phyloP scores from a whole-genome alignment of 2,329 filamentous ascomycete species.

The Pseudohalonectria lignicola region DNA sequence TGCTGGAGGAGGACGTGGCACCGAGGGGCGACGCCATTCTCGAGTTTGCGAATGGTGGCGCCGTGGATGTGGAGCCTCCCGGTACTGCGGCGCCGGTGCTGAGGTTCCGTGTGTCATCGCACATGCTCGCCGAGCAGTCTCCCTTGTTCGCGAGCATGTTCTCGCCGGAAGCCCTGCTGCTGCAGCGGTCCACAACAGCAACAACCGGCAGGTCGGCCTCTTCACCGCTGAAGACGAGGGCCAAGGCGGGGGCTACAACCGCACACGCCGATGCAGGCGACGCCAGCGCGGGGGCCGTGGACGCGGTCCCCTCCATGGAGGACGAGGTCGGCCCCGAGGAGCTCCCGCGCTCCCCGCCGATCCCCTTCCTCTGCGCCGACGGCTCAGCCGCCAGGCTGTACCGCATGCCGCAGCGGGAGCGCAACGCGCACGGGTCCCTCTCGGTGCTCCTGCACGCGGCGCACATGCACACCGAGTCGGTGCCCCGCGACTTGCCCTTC shows the following conservation, averaged over 20 bases:
- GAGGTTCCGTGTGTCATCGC: conserved; percentile 39
- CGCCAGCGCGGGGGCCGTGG: not conserved
- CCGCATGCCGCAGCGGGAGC: conserved; percentile 40
- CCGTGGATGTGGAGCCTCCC: too few species aligned
- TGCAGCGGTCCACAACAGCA: conserved; percentile 8
- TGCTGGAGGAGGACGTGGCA: conserved; percentile 31
- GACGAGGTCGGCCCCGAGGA: conserved; percentile 22
- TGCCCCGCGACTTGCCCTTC: conserved; percentile 35
- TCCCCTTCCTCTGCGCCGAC: conserved; percentile 26
- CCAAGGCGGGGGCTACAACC: not conserved
- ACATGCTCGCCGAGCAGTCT: conserved; percentile 37
- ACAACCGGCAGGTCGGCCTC: too few species aligned
- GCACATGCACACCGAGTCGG: conserved; percentile 33
- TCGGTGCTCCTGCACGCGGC: conserved; percentile 39
- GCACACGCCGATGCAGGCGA: not conserved
- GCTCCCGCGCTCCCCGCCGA: conserved; percentile 20
- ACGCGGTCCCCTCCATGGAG: conserved; percentile 11
- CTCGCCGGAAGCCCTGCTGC: conserved; percentile 12
- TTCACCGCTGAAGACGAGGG: too few species aligned
- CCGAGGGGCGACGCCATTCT: conserved; percentile 36
- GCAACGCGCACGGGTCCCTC: conserved; percentile 27
- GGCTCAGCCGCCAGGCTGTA: conserved; percentile 33
- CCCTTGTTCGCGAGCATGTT: conserved; percentile 41
- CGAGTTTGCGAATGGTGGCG: conserved; percentile 34
- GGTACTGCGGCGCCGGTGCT: conserved; percentile 29